phyloP scores from a whole-genome alignment of 2,329 filamentous ascomycete genomes.

The Cercospora janseana region DNA sequence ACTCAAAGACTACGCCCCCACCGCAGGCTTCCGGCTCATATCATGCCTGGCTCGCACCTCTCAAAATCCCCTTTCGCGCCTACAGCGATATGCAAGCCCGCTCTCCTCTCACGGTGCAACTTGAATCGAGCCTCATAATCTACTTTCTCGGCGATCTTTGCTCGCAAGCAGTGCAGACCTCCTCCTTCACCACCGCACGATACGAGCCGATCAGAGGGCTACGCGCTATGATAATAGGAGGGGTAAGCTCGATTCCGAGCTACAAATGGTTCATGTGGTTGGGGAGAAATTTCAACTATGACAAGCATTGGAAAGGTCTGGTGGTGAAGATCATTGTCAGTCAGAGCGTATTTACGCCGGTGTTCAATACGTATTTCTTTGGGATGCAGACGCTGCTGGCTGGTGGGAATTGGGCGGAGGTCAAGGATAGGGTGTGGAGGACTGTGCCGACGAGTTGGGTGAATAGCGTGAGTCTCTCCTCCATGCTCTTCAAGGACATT shows the following conservation, averaged over 20 bases:
- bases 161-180: conserved; percentile 63
- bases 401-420: conserved; percentile 63
- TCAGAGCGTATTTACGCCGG: conserved; percentile 75
- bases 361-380: conserved; percentile 55
- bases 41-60: conserved; percentile 49
- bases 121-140: conserved; percentile 71
- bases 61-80: conserved; percentile 47
- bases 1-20: conserved; percentile 17
- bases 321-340: conserved; percentile 75
- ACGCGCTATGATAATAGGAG: conserved; percentile 72
- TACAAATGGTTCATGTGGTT: conserved; percentile 85
- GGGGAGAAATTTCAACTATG: conserved; percentile 78
- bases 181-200: conserved; percentile 35
- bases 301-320: conserved; percentile 68
- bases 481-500: background rate
- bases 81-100: conserved; percentile 71
- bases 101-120: conserved; percentile 75
- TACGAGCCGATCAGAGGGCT: conserved; percentile 70
- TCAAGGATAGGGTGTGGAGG: conserved; percentile 66
- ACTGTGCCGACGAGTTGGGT: conserved; percentile 74
- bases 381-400: conserved; percentile 50
- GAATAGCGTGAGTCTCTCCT: conserved; percentile 63
- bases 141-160: conserved; percentile 76
- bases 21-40: conserved; percentile 40
- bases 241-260: conserved; percentile 68